Evolutionary conservation across 2,329 filamentous ascomycete species (phyloP), one percentile per base, ranked within the genome.

Genomic region (Kalaharituber pfeilii): DNA sequence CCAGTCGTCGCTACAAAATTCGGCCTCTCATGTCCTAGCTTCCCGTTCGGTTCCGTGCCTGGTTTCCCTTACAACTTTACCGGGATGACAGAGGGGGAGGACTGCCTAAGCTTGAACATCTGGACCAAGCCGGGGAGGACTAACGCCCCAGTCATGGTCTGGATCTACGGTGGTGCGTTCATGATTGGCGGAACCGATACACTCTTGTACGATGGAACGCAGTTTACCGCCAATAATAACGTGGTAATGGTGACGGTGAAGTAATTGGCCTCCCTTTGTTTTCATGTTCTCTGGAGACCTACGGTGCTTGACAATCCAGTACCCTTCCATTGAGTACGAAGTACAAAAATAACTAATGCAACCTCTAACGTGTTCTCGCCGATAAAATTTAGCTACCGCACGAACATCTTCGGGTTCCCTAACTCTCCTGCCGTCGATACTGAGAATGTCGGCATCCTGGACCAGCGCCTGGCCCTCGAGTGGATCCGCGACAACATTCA

Each of bases 401-500:
- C 57, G 13, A 58, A 53, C 50, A 27, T 60, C 2, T 60, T 60
- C 27, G 58, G 58, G 5, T 60, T 60, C 26, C 24, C 57, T 18
- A 49, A 27, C 22, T 45, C 45, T 11, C 55, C 58, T 13, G 36
- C 26, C 50, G 20, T 54, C 13, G 13, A 13, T 13, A 20, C 18
- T 13, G 53, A 55, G 53, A 64, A 64, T 53, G 51, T 58, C 29
- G 62, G 62, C 2, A 56, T 63, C 39, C 53, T 62, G 18, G 62
- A 64, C 27, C 58, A 61, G 26, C 60, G 62, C 9, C 47, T 60
- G n/a, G 62, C 59, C 4, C 25, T 64, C 15, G 55, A 62, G 53
- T 64, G 62, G 62, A 55, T 64, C 2, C 56, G 57, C 9, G 57
- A 62, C 45, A 64, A 64, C 30, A 60, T 60, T 24, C 53, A 55